These are phyloP conservation scores for Retiboletus flavoniger DNA, from an alignment of 1,284 basidiomycete species.

Conservation along the genomic window DNA sequence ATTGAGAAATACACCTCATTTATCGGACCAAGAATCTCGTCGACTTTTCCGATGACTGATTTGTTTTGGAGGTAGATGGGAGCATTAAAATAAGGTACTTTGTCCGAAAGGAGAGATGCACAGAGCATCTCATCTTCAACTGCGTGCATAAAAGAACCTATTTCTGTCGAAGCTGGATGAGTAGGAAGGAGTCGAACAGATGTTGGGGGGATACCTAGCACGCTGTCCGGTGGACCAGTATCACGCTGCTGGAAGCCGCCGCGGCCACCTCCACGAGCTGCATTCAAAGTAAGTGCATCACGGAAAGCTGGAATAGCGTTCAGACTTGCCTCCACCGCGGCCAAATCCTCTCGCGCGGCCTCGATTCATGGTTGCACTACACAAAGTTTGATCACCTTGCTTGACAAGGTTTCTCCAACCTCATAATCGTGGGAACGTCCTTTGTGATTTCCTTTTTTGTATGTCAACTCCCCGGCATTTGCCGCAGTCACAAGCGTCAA, in stretches of 20 bases:
- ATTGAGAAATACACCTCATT: constrained; percentile 99
- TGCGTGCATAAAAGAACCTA: constrained; percentile 89
- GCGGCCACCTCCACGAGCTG: constrained; percentile 56
- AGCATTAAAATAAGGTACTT: constrained; percentile 99
- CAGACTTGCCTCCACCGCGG: constrained; percentile 42
- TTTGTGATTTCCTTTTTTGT: no score
- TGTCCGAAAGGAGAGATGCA: constrained; percentile 79
- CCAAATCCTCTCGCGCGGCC: constrained; percentile 45
- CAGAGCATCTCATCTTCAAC: constrained; percentile 99
- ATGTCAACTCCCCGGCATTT: no score
- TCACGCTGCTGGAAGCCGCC: constrained; percentile 73
- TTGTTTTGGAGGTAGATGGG: constrained; percentile 99
- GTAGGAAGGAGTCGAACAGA: not conserved
- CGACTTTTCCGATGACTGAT: constrained; percentile 92
- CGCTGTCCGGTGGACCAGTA: constrained; percentile 80
- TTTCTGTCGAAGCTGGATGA: constrained; percentile 49
- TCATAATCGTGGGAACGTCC: no score
- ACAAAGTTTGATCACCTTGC: constrained; percentile 13
- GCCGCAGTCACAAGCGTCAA: no score
- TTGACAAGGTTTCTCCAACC: no score
- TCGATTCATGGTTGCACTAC: constrained; percentile 44
- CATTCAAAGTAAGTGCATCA: constrained; percentile 9
- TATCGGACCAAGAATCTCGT: constrained; percentile 96
- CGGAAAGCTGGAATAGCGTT: not conserved
- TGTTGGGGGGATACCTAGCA: constrained; percentile 58